Conservation (phyloP, 202 grass and related monocot genomes). For the Alloteropsis angusta region DNA sequence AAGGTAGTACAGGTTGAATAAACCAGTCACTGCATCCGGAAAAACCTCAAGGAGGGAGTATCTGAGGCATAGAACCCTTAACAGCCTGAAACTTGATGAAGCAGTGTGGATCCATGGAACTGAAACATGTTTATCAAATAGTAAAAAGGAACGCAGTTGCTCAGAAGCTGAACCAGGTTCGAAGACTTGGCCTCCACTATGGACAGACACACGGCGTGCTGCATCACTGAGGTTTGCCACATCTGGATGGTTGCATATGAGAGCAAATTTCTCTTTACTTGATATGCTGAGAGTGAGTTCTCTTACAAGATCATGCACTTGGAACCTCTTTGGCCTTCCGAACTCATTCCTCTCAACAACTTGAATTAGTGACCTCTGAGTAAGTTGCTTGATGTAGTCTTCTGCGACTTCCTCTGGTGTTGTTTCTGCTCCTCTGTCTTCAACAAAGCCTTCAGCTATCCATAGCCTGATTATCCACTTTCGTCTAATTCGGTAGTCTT, state of each 20-base stretch:
- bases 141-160: neutral
- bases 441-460: conserved; percentile 43
- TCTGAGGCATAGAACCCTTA: conserved; percentile 13
- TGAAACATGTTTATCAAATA: neutral
- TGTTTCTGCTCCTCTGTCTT: neutral
- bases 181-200: neutral
- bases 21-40: neutral
- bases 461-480: conserved; percentile 26
- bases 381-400: conserved; percentile 30
- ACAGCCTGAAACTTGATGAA: conserved; percentile 7
- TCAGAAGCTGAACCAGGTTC: neutral
- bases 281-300: neutral
- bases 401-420: conserved; percentile 40
- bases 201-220: neutral
- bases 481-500: conserved; percentile 27
- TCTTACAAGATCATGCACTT: conserved; percentile 27
- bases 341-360: neutral
- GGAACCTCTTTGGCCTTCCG: neutral
- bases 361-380: conserved; percentile 10
- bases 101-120: neutral
- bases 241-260: neutral
- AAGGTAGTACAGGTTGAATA: conserved; percentile 32
- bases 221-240: neutral
- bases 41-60: neutral
- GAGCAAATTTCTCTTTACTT: conserved; percentile 14